phyloP scores from a whole-genome alignment of 2,329 filamentous ascomycete species.

The Aspergillus sp. region DNA sequence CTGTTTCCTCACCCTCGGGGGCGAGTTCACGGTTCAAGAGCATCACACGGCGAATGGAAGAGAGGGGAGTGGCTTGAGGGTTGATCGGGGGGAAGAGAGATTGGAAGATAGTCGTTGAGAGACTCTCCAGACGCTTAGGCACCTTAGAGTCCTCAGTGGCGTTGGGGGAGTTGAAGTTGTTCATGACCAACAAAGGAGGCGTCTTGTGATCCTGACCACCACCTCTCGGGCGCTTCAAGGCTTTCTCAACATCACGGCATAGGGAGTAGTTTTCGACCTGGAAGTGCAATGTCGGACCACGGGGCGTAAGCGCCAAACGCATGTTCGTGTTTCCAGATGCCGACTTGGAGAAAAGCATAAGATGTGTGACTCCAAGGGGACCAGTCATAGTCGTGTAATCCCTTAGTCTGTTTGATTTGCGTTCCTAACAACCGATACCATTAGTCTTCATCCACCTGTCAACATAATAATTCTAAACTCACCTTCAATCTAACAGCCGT shows the following conservation, averaged over 20 bases:
- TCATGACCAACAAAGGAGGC: constrained; percentile 94
- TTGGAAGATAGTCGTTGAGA: constrained; percentile 92
- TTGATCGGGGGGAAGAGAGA: constrained; percentile 95
- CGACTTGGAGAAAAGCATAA: constrained; percentile 90
- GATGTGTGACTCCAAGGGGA: constrained; percentile 86
- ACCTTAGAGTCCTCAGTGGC: constrained; percentile 62
- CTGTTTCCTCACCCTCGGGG: constrained; percentile 50
- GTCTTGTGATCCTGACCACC: constrained; percentile 83
- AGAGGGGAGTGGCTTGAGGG: constrained; percentile 82
- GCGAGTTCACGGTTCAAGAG: constrained; percentile 78
- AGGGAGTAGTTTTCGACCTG: constrained; percentile 92
- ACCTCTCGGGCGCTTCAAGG: constrained; percentile 78
- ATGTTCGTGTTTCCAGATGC: constrained; percentile 89
- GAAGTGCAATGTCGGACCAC: constrained; percentile 92
- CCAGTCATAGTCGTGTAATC: constrained; percentile 97
- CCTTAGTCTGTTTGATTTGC: constrained; percentile 80
- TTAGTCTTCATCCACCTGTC: neutral
- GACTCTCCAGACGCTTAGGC: constrained; percentile 90
- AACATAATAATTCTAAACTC: neutral
- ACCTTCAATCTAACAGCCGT: constrained; percentile 83
- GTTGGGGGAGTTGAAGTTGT: constrained; percentile 79
- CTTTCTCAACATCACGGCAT: constrained; percentile 83
- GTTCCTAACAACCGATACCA: constrained; percentile 55
- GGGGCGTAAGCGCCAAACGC: constrained; percentile 80
- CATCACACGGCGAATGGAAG: constrained; percentile 88